Evolutionary conservation across 1,139 yeast genomes (phyloP).

Genomic region (Geotrichum aggregatum): DNA sequence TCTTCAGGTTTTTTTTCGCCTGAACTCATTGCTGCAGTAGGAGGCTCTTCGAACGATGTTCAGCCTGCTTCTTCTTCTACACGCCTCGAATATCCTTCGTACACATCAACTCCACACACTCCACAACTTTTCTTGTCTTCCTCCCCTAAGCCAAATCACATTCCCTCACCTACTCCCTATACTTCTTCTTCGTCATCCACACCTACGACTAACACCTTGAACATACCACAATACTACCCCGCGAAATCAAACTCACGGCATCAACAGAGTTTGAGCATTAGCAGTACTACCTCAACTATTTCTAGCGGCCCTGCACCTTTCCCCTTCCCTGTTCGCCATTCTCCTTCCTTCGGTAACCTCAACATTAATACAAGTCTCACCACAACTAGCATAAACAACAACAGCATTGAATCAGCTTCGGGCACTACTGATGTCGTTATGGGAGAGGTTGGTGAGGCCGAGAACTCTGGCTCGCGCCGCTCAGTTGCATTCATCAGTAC

Average conservation of each 20-base stretch:
- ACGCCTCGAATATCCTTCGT: not conserved
- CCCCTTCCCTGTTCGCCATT: constrained; percentile 14
- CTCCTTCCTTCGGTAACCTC: constrained; percentile 7
- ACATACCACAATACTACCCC: constrained; percentile 2
- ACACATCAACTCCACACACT: not conserved
- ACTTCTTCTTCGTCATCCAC: not conserved
- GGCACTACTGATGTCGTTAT: constrained; percentile 2
- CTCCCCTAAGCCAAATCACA: not conserved
- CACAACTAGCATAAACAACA: constrained; percentile 6
- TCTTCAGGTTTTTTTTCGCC: constrained; percentile 17
- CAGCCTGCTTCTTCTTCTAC: not conserved
- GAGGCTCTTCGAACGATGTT: constrained; percentile 1
- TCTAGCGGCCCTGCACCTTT: constrained; percentile 8
- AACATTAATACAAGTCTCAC: constrained; percentile 8
- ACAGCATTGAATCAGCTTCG: not conserved
- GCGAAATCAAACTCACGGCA: constrained; percentile 2
- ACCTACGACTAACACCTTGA: not conserved
- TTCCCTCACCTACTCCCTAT: not conserved
- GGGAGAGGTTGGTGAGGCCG: not conserved
- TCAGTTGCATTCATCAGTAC: constrained; percentile 17
- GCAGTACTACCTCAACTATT: constrained; percentile 4
- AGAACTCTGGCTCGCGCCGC: constrained; percentile 3
- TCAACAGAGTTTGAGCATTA: constrained; percentile 6
- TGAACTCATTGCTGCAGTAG: constrained; percentile 16
- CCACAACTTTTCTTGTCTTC: not conserved